phyloP scores from a whole-genome alignment of 176 grass and related monocot species.

The Aegilops sharonensis region DNA sequence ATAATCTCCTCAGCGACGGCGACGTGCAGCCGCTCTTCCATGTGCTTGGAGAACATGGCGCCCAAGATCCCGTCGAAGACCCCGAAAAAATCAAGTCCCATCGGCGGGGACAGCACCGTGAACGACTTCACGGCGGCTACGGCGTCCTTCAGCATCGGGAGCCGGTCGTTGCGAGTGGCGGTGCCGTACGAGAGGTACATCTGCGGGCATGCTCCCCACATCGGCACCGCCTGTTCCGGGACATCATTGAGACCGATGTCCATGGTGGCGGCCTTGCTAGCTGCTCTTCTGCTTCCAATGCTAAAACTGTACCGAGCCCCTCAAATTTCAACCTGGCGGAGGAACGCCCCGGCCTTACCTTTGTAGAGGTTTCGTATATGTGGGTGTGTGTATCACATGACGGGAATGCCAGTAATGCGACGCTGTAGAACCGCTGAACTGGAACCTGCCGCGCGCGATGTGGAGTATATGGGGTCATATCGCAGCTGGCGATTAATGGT shows the following conservation, averaged over 20 bases:
- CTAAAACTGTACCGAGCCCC: too few relatives aligned
- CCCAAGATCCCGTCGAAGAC: background rate
- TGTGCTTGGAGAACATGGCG: background rate
- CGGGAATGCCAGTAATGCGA: too few relatives aligned
- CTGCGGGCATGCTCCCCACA: background rate
- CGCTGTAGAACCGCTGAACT: too few relatives aligned
- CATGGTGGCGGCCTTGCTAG: background rate
- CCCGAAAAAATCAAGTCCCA: background rate
- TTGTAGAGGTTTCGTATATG: too few relatives aligned
- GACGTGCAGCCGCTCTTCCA: background rate
- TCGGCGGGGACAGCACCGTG: background rate
- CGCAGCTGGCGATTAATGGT: too few relatives aligned
- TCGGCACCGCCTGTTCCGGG: background rate
- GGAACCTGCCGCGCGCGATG: too few relatives aligned
- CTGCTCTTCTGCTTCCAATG: background rate
- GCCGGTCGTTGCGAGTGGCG: background rate
- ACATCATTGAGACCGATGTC: background rate
- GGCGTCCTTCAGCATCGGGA: background rate
- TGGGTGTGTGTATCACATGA: background rate
- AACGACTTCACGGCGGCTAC: background rate
- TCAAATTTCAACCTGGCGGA: background rate
- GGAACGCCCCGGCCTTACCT: background rate
- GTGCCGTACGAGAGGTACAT: constrained; percentile 19
- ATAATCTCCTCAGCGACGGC: background rate
- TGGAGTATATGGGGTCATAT: too few relatives aligned